These are phyloP conservation scores for Polychaeton citri DNA, from an alignment of 2,329 filamentous ascomycete genomes.

Conservation along the genomic window DNA sequence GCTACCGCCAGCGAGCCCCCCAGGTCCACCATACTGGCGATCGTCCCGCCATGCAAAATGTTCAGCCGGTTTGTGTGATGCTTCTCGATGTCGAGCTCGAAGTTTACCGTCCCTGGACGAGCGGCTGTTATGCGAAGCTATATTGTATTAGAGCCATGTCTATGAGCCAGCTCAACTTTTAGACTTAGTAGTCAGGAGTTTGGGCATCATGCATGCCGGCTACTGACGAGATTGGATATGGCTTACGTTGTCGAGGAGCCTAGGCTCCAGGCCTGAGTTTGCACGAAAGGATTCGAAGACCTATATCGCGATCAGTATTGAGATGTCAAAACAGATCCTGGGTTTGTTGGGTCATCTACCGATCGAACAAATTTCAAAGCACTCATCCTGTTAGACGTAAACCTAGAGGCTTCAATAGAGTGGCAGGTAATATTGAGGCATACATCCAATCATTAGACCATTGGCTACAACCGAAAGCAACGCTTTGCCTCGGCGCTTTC, in stretches of 20 bases:
- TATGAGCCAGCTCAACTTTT: too few relatives aligned
- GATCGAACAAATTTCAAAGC: slow-evolving; percentile 1
- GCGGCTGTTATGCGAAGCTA: slow-evolving; percentile 57
- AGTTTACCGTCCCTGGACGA: slow-evolving; percentile 53
- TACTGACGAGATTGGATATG: slow-evolving; percentile 11
- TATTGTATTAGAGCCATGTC: too few relatives aligned
- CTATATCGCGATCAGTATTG: slow-evolving; percentile 28
- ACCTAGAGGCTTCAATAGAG: too few relatives aligned
- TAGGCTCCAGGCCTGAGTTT: slow-evolving; percentile 78
- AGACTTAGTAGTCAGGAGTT: background rate
- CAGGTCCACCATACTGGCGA: slow-evolving; percentile 61
- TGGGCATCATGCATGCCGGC: background rate
- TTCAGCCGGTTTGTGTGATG: slow-evolving; percentile 67
- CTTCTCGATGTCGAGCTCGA: slow-evolving; percentile 61
- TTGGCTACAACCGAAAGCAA: too few relatives aligned
- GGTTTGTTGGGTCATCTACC: background rate
- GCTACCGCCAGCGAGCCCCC: slow-evolving; percentile 54
- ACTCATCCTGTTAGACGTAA: background rate
- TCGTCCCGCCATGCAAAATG: slow-evolving; percentile 65
- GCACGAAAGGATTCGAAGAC: slow-evolving; percentile 75
- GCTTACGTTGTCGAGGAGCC: slow-evolving; percentile 35
- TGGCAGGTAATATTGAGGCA: too few relatives aligned
- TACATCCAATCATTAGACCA: too few relatives aligned
- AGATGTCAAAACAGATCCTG: background rate
- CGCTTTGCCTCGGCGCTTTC: background rate